phyloP scores from a whole-genome alignment of 1,284 basidiomycete species.

The Ganoderma lucidum region DNA sequence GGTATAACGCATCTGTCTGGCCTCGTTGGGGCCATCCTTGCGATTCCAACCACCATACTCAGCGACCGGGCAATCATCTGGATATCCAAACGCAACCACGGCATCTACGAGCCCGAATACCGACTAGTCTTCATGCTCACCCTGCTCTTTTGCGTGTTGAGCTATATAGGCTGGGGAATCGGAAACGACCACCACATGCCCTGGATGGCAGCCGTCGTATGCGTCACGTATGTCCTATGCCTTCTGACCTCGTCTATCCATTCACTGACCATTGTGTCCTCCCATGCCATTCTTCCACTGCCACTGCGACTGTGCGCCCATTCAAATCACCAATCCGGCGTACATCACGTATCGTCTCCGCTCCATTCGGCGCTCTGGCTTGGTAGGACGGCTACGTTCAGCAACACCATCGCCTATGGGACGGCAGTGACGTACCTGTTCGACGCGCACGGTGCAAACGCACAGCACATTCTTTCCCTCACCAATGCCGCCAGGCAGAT shows the following conservation, averaged over 20 bases:
- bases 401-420: slow-evolving; percentile 49
- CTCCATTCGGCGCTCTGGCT: not conserved
- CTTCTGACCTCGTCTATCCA: not conserved
- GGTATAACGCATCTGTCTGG: too few relatives aligned
- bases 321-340: not conserved
- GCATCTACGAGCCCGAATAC: slow-evolving; percentile 57
- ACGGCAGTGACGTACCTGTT: slow-evolving; percentile 54
- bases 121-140: slow-evolving; percentile 50
- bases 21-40: too few relatives aligned
- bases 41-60: too few relatives aligned
- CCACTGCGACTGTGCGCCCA: too few relatives aligned
- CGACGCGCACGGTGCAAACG: slow-evolving; percentile 50
- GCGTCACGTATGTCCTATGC: slow-evolving; percentile 44
- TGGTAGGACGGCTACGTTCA: slow-evolving; percentile 45
- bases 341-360: not conserved
- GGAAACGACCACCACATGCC: slow-evolving; percentile 51
- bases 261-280: too few relatives aligned
- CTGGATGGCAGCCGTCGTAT: slow-evolving; percentile 53
- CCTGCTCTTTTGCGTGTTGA: slow-evolving; percentile 54
- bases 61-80: slow-evolving; percentile 46
- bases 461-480: slow-evolving; percentile 51
- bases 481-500: slow-evolving; percentile 54
- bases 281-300: too few relatives aligned
- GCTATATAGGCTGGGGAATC: slow-evolving; percentile 55
- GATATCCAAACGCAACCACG: slow-evolving; percentile 51